These are phyloP conservation scores for Calcarisporium arbuscula DNA, from an alignment of 2,329 filamentous ascomycete species.

Conservation along the genomic window DNA sequence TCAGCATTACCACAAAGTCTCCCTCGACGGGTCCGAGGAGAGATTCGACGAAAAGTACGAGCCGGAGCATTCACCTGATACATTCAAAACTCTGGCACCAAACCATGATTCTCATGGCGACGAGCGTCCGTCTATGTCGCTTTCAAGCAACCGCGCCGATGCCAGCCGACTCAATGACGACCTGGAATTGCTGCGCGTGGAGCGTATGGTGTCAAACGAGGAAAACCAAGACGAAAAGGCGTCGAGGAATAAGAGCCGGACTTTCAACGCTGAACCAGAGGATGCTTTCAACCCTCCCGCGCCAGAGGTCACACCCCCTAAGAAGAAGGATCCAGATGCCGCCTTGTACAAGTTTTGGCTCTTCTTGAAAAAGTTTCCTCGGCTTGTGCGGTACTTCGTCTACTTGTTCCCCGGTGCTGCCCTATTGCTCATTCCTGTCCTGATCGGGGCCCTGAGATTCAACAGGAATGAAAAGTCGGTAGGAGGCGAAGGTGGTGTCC, in stretches of 20 bases:
- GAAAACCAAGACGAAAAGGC: conserved; percentile 26
- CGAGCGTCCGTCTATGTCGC: conserved; percentile 14
- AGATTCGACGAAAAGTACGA: conserved; percentile 17
- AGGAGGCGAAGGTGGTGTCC: conserved; percentile 64
- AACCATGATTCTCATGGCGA: conserved; percentile 16
- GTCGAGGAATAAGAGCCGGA: conserved; percentile 20
- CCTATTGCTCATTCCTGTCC: conserved; percentile 39
- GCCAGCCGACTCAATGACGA: conserved; percentile 39
- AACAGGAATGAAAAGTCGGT: conserved; percentile 39
- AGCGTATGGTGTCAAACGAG: conserved; percentile 38
- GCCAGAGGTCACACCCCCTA: conserved; percentile 19
- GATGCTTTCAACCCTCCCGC: conserved; percentile 38
- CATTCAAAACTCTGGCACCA: conserved; percentile 21
- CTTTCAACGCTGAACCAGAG: conserved; percentile 30
- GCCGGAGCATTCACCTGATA: conserved; percentile 20
- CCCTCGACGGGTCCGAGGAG: conserved; percentile 7
- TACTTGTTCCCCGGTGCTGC: conserved; percentile 41
- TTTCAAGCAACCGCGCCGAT: conserved; percentile 23
- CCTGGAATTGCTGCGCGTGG: conserved; percentile 41
- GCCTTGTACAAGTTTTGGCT: conserved; percentile 34
- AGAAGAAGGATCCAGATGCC: conserved; percentile 26
- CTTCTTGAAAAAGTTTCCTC: conserved; percentile 42
- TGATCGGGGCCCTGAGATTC: conserved; percentile 36
- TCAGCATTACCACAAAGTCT: not conserved
- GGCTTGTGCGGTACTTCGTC: conserved; percentile 41